phyloP scores from a whole-genome alignment of 805 yeast species.

The Yarrowia osloensis region DNA sequence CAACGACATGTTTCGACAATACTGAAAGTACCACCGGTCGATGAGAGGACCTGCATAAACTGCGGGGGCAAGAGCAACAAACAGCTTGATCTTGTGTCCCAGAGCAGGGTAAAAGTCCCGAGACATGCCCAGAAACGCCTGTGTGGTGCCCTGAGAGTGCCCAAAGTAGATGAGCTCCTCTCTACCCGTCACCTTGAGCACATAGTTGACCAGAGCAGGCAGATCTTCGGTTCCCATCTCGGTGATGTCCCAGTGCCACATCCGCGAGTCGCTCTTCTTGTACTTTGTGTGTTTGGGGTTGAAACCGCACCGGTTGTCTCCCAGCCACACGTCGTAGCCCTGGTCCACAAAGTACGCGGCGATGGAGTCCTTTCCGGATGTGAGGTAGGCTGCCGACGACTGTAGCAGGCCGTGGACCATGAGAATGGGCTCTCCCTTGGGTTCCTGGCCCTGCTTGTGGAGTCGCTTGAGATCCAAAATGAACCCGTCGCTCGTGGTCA shows the following conservation, averaged over 20 bases:
- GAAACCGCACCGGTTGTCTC: constrained; percentile 88
- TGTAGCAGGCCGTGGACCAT: constrained; percentile 86
- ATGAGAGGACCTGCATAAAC: constrained; percentile 81
- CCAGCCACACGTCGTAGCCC: constrained; percentile 89
- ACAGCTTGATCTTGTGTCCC: constrained; percentile 61
- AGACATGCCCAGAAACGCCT: constrained; percentile 69
- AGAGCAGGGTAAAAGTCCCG: constrained; percentile 48
- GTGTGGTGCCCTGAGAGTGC: constrained; percentile 95
- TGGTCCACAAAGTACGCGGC: constrained; percentile 56
- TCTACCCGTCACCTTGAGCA: constrained; percentile 47
- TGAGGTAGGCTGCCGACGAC: constrained; percentile 80
- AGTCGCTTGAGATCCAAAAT: constrained; percentile 65
- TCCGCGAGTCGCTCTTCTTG: constrained; percentile 49
- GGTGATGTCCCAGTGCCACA: constrained; percentile 95
- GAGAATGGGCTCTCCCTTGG: constrained; percentile 56
- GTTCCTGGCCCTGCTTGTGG: constrained; percentile 46
- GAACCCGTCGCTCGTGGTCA: constrained; percentile 80
- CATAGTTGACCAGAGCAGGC: constrained; percentile 67
- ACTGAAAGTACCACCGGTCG: constrained; percentile 48
- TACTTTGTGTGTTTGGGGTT: constrained; percentile 62
- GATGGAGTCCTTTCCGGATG: constrained; percentile 78
- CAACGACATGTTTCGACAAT: constrained; percentile 38
- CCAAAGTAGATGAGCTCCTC: constrained; percentile 61
- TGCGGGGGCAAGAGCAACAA: constrained; percentile 87
- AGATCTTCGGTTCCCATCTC: constrained; percentile 81